These are phyloP conservation scores for Antitrichia curtipendula DNA, from an alignment of 225 moss, liverwort and hornwort genomes.

Conservation along the genomic window DNA sequence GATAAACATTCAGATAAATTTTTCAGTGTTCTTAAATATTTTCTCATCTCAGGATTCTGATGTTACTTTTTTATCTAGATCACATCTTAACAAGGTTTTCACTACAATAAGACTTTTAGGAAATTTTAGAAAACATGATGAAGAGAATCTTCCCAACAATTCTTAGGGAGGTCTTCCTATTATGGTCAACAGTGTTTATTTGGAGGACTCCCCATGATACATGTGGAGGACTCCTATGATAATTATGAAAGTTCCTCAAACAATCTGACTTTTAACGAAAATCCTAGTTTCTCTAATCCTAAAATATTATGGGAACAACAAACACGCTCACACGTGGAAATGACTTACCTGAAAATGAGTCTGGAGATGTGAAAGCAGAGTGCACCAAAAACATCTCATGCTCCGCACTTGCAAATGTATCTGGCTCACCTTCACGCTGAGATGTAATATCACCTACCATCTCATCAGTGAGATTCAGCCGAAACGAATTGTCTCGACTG, in stretches of 20 bases:
- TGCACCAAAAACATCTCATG: conserved; percentile 71
- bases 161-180: not conserved
- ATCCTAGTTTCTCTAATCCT: not conserved
- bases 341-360: conserved; percentile 22
- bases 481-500: conserved; percentile 66
- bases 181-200: not conserved
- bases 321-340: not conserved
- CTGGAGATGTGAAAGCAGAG: conserved; percentile 52
- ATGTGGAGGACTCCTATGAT: not conserved
- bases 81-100: no score
- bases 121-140: not conserved
- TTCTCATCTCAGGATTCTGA: not conserved
- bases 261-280: not conserved
- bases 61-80: not conserved
- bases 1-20: not conserved
- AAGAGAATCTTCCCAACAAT: not conserved
- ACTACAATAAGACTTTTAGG: not conserved
- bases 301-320: not conserved
- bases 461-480: conserved; percentile 51
- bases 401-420: conserved; percentile 49
- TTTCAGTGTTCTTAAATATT: not conserved
- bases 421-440: conserved; percentile 52
- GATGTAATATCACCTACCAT: conserved; percentile 30
- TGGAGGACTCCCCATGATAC: not conserved
- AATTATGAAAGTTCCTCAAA: no score